Base-by-base conservation (phyloP, 2,329 filamentous ascomycete genomes). In the Aspergillus novofumigatus region DNA sequence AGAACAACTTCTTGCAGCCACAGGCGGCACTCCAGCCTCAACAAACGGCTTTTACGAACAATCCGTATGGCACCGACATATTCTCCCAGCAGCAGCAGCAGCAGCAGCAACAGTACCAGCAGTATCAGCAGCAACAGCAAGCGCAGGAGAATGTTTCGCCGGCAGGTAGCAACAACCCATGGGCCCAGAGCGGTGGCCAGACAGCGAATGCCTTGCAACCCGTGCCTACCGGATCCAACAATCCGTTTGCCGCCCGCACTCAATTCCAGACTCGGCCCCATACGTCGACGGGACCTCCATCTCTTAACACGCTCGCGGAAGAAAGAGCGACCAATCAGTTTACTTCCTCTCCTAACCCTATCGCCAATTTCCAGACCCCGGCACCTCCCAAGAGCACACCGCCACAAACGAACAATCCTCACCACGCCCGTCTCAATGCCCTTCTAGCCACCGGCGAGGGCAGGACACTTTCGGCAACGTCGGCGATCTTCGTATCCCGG, bases 401-500 rank as follows among this genome's bases (percentile, higher is more conserved):
- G 17, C 66, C 70, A 3, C 67, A 69, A 54, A 57, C 65, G 56
- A 67, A 69, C 45, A 82, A 88, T 63, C 83, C 84, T 11, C 84
- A 87, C 61, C 78, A 84, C 57, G 86, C 88, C 23, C 89, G 85
- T 69, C 88, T 99, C 64, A 97, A 97, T 71, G 84, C 89, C 1
- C 85, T 99, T 35, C 85, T 99, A 48, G 84, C 92, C 3, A 86
- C 83, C 25, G 92, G 94, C 62, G 94, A 99, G 56, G 94, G 25
- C 90, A 95, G 80, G 94, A 99, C 71, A 99, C 94, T 0, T 99
- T 95, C 72, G 94, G 94, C 63, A 99, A 99, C 73, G 91, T 91
- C n/a, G 94, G 94, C 64, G 91, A 97, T 62, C 82, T 96, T 49
- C 92, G 94, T 74, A 96, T 99, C 62, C 94, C 94, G 1, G 87